Evolutionary conservation across 2,329 filamentous ascomycete species (phyloP).

Genomic region (Trichoderma sp.): DNA sequence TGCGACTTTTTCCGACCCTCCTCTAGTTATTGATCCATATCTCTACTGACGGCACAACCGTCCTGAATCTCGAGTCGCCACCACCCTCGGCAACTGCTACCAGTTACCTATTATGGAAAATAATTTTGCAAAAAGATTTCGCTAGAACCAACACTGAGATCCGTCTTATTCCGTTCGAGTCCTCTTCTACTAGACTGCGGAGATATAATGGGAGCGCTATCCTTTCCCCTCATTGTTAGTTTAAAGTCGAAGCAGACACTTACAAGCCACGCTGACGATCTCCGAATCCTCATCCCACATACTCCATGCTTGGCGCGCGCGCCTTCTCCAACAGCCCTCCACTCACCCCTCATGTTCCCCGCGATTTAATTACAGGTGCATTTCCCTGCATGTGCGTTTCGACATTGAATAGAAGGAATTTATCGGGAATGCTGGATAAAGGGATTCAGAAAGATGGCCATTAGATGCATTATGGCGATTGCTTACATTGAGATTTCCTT

Average conservation of each 20-base stretch:
- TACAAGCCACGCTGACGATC: background rate
- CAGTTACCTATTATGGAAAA: background rate
- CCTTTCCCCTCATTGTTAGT: background rate
- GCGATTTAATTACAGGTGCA: background rate
- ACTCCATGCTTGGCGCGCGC: background rate
- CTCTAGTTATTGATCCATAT: background rate
- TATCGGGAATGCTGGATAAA: background rate
- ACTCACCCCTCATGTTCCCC: background rate
- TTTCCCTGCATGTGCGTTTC: background rate
- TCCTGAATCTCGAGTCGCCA: background rate
- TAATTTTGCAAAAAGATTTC: background rate
- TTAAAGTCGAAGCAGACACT: background rate
- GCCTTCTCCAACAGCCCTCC: conserved; percentile 5
- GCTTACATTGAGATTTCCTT: background rate
- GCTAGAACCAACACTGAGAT: background rate
- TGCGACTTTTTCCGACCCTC: background rate
- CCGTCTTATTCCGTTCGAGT: background rate
- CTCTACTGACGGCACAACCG: background rate
- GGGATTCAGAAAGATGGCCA: background rate
- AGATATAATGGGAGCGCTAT: background rate
- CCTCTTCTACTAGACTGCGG: background rate
- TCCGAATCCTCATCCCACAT: background rate
- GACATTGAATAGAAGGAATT: background rate
- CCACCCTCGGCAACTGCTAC: background rate
- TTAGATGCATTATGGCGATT: background rate